Evolutionary conservation across 306 rosid genomes (phyloP).

Genomic region (Cucurbita ficifolia): DNA sequence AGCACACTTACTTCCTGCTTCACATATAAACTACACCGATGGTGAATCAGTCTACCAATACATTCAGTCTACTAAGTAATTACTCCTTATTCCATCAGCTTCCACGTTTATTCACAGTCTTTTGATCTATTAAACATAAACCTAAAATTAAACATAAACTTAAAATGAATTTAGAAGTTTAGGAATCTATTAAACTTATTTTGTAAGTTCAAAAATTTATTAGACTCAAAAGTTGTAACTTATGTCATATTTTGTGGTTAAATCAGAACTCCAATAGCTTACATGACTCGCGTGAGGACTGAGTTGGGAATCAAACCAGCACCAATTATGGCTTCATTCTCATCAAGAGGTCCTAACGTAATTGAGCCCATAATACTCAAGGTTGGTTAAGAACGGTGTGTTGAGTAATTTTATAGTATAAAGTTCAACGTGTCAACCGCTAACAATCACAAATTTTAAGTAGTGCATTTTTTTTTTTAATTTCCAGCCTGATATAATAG

Average conservation of each 20-base stretch:
- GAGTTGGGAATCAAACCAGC: conserved; percentile 19
- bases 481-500: conserved; percentile 37
- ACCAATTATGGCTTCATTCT: conserved; percentile 45
- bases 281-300: conserved; percentile 23
- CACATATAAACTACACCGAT: background rate
- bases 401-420: too few species aligned
- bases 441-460: too few species aligned
- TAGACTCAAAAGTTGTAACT: too few species aligned
- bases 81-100: background rate
- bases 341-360: conserved; percentile 51
- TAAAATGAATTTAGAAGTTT: too few species aligned
- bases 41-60: background rate
- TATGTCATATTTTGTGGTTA: background rate
- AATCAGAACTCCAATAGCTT: conserved; percentile 34
- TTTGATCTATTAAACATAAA: too few species aligned
- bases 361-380: conserved; percentile 35
- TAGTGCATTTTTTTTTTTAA: too few species aligned
- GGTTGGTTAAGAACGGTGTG: background rate
- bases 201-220: too few species aligned
- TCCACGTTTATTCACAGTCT: background rate
- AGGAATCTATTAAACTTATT: too few species aligned
- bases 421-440: too few species aligned
- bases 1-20: background rate
- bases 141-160: too few species aligned
- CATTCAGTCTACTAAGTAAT: background rate